Conservation (phyloP, 306 rosid genomes). For the Albizia julibrissin region DNA sequence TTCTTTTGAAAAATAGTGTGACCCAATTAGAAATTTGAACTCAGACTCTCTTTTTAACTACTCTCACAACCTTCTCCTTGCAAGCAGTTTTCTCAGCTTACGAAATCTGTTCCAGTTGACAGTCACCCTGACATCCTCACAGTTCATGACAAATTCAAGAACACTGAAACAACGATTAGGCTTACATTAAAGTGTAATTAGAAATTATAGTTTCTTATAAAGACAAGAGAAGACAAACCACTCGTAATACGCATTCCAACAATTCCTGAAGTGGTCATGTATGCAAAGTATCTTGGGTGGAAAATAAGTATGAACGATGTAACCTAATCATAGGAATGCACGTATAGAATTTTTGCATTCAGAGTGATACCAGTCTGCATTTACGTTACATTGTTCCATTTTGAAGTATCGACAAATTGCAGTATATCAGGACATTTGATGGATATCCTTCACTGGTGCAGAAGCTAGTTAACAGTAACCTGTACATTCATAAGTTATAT, state of each 20-base stretch:
- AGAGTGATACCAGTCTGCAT: constrained; percentile 17
- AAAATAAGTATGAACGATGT: neutral
- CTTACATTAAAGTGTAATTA: neutral
- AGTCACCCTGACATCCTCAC: neutral
- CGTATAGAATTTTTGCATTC: constrained; percentile 39
- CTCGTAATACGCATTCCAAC: neutral
- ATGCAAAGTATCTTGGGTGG: neutral
- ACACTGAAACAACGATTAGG: neutral
- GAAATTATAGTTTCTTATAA: neutral
- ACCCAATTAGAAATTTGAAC: neutral
- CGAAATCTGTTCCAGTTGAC: neutral
- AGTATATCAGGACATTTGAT: constrained; percentile 19
- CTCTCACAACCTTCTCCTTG: neutral
- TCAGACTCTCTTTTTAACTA: neutral
- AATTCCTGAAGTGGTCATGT: neutral
- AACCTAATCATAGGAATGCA: neutral
- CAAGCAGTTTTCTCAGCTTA: neutral
- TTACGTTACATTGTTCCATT: constrained; percentile 16
- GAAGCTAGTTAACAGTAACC: constrained; percentile 27
- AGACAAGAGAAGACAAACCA: neutral
- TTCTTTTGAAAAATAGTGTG: neutral
- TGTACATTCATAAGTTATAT: constrained; percentile 16
- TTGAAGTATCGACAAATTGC: constrained; percentile 22
- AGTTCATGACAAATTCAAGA: neutral
- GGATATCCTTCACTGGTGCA: constrained; percentile 18